Evolutionary conservation across 768 basidiomycete species (phyloP), one percentile per base, ranked within the genome.

Genomic region (Glaciozyma martinii): DNA sequence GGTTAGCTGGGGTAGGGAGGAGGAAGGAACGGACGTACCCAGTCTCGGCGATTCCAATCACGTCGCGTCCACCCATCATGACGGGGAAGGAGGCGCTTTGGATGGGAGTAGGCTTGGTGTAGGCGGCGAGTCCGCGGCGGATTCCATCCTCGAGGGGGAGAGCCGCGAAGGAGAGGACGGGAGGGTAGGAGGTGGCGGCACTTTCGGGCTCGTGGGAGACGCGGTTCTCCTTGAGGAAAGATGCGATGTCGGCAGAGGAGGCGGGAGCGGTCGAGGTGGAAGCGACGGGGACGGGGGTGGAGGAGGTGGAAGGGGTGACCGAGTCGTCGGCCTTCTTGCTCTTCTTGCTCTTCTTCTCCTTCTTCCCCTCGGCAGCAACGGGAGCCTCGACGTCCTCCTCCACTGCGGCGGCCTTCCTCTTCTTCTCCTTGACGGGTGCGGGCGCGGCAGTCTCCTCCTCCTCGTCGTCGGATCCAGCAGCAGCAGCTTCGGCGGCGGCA

Each of bases 41-140:
- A 3, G 94, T 98, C 80, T 98, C 93, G 10, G 94, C 93, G 66
- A 98, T 90, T 56, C 94, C 94, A 37, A 98, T 86, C 0, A 94
- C 89, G 75, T 98, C 79, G 40, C 76, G 68, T 25, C 74, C 72
- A 30, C 46, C 63, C 15, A 70, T 53, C 63, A 66, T 67, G 59
- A 66, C 50, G 19, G 67, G 63, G 65, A 67, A 72, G 23, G 92
- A 84, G 71, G 90, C 94, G 9, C 90, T 86, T 75, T 99, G 95
- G 60, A 99, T 91, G 0, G 95, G 93, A 0, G 93, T 94, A 7
- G 95, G 94, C 68, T 87, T 84, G 68, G 85, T 83, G 79, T 92
- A 99, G 12, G 79, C 79, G 56, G 79, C 75, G 65, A 97, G 85
- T 0, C 84, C 86, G 1, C 78, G 73, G 49, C 80, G 81, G 42